Evolutionary conservation across 1,139 yeast genomes (phyloP).

Genomic region (Casaregolazyma lundiana): DNA sequence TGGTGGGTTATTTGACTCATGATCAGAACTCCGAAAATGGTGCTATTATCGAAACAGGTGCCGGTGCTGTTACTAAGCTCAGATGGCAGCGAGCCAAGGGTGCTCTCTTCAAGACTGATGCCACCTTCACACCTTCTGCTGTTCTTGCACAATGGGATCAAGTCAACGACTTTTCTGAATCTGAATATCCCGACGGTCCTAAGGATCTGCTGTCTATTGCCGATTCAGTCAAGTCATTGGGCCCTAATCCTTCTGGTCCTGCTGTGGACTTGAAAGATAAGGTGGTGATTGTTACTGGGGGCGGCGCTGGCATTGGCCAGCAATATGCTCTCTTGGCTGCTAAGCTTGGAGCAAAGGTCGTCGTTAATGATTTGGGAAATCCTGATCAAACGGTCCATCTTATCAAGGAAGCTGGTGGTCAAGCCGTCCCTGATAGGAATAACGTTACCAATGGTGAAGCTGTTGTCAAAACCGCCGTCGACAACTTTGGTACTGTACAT

Average conservation of each 20-base stretch:
- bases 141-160: conserved; percentile 66
- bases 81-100: conserved; percentile 96
- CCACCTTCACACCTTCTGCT: conserved; percentile 76
- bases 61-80: conserved; percentile 86
- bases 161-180: conserved; percentile 57
- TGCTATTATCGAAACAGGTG: conserved; percentile 86
- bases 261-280: conserved; percentile 63
- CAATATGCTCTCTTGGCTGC: conserved; percentile 85
- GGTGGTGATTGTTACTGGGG: conserved; percentile 92
- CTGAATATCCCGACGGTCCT: conserved; percentile 58
- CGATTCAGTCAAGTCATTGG: conserved; percentile 28
- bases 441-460: conserved; percentile 73
- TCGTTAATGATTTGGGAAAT: conserved; percentile 78
- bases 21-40: conserved; percentile 58
- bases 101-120: conserved; percentile 74
- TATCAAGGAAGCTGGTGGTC: conserved; percentile 69
- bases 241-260: conserved; percentile 52
- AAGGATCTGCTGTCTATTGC: conserved; percentile 36
- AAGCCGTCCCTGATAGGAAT: conserved; percentile 84
- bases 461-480: conserved; percentile 74
- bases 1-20: conserved; percentile 76
- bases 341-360: conserved; percentile 90
- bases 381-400: conserved; percentile 74
- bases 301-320: conserved; percentile 92
- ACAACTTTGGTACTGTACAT: conserved; percentile 79